Conservation (phyloP, 495 filamentous ascomycete species). For the Trichoderma reesei region DNA sequence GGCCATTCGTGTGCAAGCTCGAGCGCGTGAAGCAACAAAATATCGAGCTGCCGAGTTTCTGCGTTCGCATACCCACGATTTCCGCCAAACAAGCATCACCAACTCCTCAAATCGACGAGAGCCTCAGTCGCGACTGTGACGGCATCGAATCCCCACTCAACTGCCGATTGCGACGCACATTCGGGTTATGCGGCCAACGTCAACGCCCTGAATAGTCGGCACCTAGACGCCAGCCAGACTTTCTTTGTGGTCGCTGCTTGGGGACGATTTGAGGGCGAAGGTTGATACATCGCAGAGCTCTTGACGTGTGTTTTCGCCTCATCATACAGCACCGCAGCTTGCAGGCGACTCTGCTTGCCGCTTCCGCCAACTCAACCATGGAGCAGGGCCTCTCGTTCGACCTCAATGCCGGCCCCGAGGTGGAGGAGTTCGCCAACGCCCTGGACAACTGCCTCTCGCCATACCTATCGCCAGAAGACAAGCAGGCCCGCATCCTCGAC, state of each 20-base stretch:
- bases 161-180: not conserved
- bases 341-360: constrained; percentile 16
- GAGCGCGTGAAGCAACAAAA: constrained; percentile 7
- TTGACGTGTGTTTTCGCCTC: not conserved
- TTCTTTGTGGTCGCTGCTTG: not conserved
- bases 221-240: constrained; percentile 3
- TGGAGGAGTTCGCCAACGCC: constrained; percentile 35
- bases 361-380: constrained; percentile 16
- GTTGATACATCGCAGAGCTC: not conserved
- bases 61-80: not conserved
- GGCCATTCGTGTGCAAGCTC: not conserved
- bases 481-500: constrained; percentile 32
- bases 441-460: constrained; percentile 32
- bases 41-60: constrained; percentile 3
- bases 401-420: constrained; percentile 29
- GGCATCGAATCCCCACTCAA: not conserved
- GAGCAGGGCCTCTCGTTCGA: not conserved
- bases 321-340: not conserved
- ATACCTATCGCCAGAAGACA: constrained; percentile 23
- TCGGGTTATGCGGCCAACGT: not conserved
- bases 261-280: not conserved
- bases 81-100: not conserved
- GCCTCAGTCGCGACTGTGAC: not conserved
- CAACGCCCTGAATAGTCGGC: constrained; percentile 1
- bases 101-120: not conserved